A percentile compares a stretch with the other conserved stretches of the same genome.
These are phyloP conservation scores for Barnettozyma populi DNA, from an alignment of 805 yeast species.

Conservation along the genomic window DNA sequence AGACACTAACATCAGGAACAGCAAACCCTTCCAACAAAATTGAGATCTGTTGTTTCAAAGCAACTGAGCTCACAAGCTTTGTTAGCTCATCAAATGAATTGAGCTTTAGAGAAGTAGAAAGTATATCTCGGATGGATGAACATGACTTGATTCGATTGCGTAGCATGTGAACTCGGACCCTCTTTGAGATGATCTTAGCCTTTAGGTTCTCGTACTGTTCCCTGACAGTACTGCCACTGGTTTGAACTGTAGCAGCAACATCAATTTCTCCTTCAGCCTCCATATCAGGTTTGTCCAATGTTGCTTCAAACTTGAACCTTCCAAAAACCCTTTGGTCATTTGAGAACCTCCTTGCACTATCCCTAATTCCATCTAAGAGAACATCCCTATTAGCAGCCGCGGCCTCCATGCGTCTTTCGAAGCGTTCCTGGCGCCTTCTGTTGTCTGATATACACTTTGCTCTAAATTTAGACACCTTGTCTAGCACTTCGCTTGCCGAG, in stretches of 20 bases:
- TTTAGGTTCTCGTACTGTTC: neutral
- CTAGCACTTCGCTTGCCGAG: slow-evolving; percentile 4
- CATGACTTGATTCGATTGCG: neutral
- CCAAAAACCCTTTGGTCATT: slow-evolving; percentile 1
- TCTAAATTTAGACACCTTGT: slow-evolving; percentile 6
- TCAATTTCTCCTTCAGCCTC: neutral
- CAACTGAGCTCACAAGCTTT: neutral
- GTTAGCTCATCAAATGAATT: neutral
- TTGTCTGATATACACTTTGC: neutral
- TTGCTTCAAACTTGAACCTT: slow-evolving; percentile 4
- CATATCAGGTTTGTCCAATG: neutral
- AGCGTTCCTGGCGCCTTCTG: neutral
- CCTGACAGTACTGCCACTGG: no score
- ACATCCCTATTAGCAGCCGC: slow-evolving; percentile 3
- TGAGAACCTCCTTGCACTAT: slow-evolving; percentile 6
- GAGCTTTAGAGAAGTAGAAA: neutral
- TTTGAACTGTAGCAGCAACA: neutral
- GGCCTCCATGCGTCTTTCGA: neutral
- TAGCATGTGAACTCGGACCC: neutral
- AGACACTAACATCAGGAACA: neutral
- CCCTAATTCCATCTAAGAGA: neutral
- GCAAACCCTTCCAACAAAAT: neutral
- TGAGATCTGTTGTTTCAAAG: neutral
- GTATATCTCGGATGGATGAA: neutral
- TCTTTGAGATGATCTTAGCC: neutral